Evolutionary conservation across 345 rosid species (phyloP), one percentile per base, ranked within the genome.

Genomic region (Dipteronia dyeriana): DNA sequence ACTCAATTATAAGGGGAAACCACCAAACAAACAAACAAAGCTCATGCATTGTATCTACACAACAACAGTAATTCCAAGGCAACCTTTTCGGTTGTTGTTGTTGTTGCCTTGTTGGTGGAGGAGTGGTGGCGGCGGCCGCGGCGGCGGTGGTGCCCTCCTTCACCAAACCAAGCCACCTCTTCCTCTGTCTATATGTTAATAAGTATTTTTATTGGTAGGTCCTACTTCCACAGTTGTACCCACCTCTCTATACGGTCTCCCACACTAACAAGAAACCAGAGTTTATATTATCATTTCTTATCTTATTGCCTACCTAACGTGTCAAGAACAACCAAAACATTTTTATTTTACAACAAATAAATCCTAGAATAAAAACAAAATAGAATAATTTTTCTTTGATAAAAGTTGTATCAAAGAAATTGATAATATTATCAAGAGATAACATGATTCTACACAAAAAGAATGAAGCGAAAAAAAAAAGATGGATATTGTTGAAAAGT

Each of bases 191-290:
- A 31, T 54, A 39, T 51, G 76, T 0, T 49, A 41, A 73, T 43
- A 62, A 49, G 59, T 45, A 47, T 19, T 80, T 74, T 73, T 31
- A 61, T 25, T 68, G 64, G 84, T 82, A 74, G 89, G 87, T 43
- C 81, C 88, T 71, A 79, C 84, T 53, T 65, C 65, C 84, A 80
- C 82, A 79, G 82, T 53, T 65, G 68, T 82, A 80, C 82, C 84
- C 75, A 71, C 78, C 63, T 7, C 39, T 38, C 47, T 53, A 62
- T 61, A 68, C 62, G 51, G 65, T 66, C 31, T 25, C 39, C 74
- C 61, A 61, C 66, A 54, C 76, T 57, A 39, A 29, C 61, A 68
- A 51, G 66, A 29, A 76, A 81, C 65, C 78, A 60, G 22, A 53
- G 68, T 16, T 7, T 59, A 1, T 9, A 59, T n/a, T 9, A 22